phyloP scores from a whole-genome alignment of 768 basidiomycete genomes.

The Lactarius hengduanensis region DNA sequence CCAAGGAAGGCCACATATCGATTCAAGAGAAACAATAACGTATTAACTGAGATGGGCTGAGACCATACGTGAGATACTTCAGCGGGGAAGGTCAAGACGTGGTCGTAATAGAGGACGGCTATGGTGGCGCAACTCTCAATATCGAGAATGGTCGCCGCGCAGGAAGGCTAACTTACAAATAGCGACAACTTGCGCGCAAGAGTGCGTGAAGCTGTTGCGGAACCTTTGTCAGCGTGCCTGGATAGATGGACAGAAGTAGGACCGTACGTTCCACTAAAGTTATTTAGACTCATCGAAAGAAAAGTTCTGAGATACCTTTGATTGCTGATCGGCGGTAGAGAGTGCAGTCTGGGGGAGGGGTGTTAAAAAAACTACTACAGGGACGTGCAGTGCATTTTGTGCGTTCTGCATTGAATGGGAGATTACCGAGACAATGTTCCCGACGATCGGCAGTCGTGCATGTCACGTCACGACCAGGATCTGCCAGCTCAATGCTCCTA shows the following conservation, averaged over 20 bases:
- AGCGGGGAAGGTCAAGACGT: slow-evolving; percentile 34
- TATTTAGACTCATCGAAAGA: neutral
- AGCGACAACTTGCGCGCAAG: neutral
- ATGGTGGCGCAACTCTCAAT: neutral
- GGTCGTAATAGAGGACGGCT: slow-evolving; percentile 37
- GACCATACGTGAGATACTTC: slow-evolving; percentile 49
- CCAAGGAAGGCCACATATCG: slow-evolving; percentile 49
- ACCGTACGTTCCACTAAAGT: neutral
- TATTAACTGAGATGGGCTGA: slow-evolving; percentile 39
- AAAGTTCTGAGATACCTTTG: neutral
- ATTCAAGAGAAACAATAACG: slow-evolving; percentile 49
- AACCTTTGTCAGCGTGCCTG: neutral
- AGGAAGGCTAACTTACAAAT: neutral
- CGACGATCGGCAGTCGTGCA: neutral
- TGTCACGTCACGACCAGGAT: neutral
- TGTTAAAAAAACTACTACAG: too few species aligned
- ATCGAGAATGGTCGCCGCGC: neutral
- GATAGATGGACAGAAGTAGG: neutral
- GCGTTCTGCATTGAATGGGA: neutral
- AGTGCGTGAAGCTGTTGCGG: slow-evolving; percentile 1
- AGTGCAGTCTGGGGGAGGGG: neutral
- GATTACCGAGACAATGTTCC: neutral
- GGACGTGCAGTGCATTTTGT: neutral
- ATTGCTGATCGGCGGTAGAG: neutral
- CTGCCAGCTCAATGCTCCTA: neutral